Evolutionary conservation across 495 filamentous ascomycete species (phyloP).

Genomic region (Polyplosphaeria fusca): DNA sequence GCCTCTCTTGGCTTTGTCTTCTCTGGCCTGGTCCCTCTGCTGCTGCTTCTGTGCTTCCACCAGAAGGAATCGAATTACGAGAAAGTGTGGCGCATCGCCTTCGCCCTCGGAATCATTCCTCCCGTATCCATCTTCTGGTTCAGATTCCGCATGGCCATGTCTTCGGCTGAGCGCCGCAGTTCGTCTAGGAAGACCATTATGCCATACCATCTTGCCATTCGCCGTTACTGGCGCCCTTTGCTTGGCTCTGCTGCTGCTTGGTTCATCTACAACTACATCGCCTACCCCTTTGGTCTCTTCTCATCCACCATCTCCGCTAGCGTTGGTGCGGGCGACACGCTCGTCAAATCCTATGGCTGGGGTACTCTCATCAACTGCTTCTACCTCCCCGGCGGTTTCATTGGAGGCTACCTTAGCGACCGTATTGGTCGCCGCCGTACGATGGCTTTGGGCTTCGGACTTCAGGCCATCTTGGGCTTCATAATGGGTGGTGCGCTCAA

Average conservation of each 20-base stretch:
- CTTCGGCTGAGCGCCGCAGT: conserved; percentile 19
- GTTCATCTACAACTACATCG: conserved; percentile 49
- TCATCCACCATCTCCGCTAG: conserved; percentile 41
- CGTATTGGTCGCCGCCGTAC: conserved; percentile 50
- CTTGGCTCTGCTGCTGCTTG: conserved; percentile 41
- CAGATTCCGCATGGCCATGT: conserved; percentile 40
- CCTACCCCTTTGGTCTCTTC: conserved; percentile 44
- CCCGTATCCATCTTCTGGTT: conserved; percentile 44
- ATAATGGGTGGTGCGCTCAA: conserved; percentile 48
- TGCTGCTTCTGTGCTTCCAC: conserved; percentile 38
- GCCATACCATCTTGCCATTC: conserved; percentile 39
- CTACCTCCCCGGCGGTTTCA: conserved; percentile 47
- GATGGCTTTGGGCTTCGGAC: conserved; percentile 46
- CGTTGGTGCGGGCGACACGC: conserved; percentile 40
- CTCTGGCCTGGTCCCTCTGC: conserved; percentile 37
- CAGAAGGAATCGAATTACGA: conserved; percentile 27
- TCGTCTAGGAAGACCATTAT: conserved; percentile 26
- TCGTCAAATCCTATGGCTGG: conserved; percentile 48
- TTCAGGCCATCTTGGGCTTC: conserved; percentile 48
- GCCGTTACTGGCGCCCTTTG: conserved; percentile 44
- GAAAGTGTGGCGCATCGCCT: conserved; percentile 41
- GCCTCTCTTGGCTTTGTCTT: conserved; percentile 40
- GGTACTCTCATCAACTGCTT: conserved; percentile 51
- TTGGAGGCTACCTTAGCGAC: conserved; percentile 51
- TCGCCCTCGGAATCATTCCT: conserved; percentile 39